Base-by-base conservation (phyloP, 2,329 filamentous ascomycete genomes). In the Ramularia collo-cygni region DNA sequence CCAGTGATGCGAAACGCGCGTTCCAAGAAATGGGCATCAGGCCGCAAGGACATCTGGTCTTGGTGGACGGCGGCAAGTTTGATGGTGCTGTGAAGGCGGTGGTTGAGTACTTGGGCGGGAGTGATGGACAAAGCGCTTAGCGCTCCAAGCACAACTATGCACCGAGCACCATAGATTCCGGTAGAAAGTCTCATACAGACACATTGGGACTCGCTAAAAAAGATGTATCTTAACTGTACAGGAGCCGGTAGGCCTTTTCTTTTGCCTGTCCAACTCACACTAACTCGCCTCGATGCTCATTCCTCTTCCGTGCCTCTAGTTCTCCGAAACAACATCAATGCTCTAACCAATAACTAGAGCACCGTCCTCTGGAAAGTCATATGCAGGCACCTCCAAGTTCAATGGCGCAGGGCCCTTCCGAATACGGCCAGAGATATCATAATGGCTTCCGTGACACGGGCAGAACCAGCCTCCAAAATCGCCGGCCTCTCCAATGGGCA, bases 391-490 rank as follows among this genome's bases (percentile, higher is more conserved):
- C 75, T 96, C 92, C 64, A 98, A 81, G 77, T 98, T 98, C 62
- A 98, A 79, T 54, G 92, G 92, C 48, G 92, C 92, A 51, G 92
- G 92, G 54, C 92, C 92, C 79, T 86, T 95, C 75, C 92, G 83
- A 78, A 95, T 86, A 71, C 92, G 88, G 67, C 92, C 92, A 52
- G 89, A 96, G 68, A 98, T 96, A 68, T 98, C 92, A 80, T 98
- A 98, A 77, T 98, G 92, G 57, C 89, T 95, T 69, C 92, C 92
- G 79, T 98, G 92, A 85, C 92, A 98, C 54, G 92, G 92, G 77
- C 92, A 98, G 84, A 98, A 98, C 92, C 92, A 98, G 64, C 92
- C 92, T 66, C 92, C 92, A 62, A 75, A 98, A 71, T 98, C 93
- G 67, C 92, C 92, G 52, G 92, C 87, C 76, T 98, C 92, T 62